Percentiles rank a stretch among this genome's conserved stretches.
Evolutionary conservation across 768 basidiomycete species (phyloP).

Genomic region (Kwoniella sp.): DNA sequence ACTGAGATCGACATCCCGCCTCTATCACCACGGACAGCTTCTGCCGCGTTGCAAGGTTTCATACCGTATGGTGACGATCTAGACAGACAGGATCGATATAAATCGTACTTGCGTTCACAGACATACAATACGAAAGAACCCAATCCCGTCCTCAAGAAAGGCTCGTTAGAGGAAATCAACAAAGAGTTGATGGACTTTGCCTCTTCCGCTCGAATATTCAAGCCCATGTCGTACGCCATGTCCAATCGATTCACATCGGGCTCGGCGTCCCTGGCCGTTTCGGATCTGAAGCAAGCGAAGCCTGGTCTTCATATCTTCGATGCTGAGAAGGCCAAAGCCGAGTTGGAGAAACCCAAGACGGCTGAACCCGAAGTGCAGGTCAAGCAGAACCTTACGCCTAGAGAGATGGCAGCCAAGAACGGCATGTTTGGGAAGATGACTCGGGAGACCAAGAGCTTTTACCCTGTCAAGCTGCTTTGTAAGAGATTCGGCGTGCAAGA

Average conservation of each 20-base stretch:
- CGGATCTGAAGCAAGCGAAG: slow-evolving; percentile 55
- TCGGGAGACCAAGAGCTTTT: slow-evolving; percentile 72
- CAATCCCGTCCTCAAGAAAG: slow-evolving; percentile 62
- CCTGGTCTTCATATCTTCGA: slow-evolving; percentile 59
- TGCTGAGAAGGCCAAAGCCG: slow-evolving; percentile 50
- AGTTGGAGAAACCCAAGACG: slow-evolving; percentile 57
- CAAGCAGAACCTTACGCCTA: slow-evolving; percentile 66
- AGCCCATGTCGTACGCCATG: slow-evolving; percentile 89
- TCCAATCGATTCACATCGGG: slow-evolving; percentile 89
- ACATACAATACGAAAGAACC: slow-evolving; percentile 60
- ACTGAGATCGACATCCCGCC: slow-evolving; percentile 63
- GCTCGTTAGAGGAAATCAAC: slow-evolving; percentile 69
- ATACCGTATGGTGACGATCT: slow-evolving; percentile 75
- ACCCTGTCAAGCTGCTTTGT: slow-evolving; percentile 81
- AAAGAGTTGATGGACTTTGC: slow-evolving; percentile 84
- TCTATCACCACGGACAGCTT: slow-evolving; percentile 75
- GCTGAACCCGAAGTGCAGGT: slow-evolving; percentile 55
- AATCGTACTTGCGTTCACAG: slow-evolving; percentile 75
- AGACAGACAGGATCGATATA: slow-evolving; percentile 81
- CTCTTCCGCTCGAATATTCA: slow-evolving; percentile 84
- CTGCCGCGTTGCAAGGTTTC: slow-evolving; percentile 84
- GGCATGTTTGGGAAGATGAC: slow-evolving; percentile 93
- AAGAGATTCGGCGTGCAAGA: slow-evolving; percentile 92
- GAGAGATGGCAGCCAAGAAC: slow-evolving; percentile 74
- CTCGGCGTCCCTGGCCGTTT: slow-evolving; percentile 58